phyloP scores from a whole-genome alignment of 768 basidiomycete species.

The Termitomyces sp. region DNA sequence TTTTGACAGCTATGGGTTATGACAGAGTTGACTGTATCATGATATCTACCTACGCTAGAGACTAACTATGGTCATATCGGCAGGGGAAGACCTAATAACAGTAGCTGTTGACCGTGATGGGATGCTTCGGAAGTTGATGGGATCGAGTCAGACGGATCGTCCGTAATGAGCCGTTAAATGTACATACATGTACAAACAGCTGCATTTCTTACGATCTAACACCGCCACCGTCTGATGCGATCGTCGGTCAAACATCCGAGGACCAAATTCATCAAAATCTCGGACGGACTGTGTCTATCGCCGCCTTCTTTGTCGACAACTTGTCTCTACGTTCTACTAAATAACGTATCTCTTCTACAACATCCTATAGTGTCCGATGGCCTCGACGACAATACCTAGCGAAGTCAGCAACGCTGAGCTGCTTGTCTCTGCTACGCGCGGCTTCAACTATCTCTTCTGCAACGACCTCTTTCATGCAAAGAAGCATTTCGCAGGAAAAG shows the following conservation, averaged over 20 bases:
- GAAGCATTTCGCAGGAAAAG: conserved; percentile 37
- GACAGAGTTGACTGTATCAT: too few relatives aligned
- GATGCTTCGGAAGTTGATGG: too few relatives aligned
- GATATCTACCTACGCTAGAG: too few relatives aligned
- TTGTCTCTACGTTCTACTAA: too few relatives aligned
- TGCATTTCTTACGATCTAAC: too few relatives aligned
- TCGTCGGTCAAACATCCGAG: background rate
- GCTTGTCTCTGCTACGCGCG: conserved; percentile 35
- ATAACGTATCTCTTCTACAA: background rate
- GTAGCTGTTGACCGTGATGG: too few relatives aligned
- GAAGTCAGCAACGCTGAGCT: conserved; percentile 12
- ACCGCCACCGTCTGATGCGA: background rate
- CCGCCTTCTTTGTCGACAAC: background rate
- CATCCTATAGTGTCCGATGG: background rate
- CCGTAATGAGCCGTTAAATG: too few relatives aligned
- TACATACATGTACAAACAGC: too few relatives aligned
- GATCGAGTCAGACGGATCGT: too few relatives aligned
- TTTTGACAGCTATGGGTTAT: too few relatives aligned
- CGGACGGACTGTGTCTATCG: background rate
- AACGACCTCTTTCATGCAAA: conserved; percentile 58
- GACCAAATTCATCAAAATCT: background rate
- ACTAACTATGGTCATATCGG: too few relatives aligned
- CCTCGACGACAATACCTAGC: background rate
- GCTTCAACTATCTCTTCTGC: conserved; percentile 64
- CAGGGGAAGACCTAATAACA: too few relatives aligned